Base-by-base conservation (phyloP, 2,329 filamentous ascomycete genomes). In the Epicoccum nigrum region DNA sequence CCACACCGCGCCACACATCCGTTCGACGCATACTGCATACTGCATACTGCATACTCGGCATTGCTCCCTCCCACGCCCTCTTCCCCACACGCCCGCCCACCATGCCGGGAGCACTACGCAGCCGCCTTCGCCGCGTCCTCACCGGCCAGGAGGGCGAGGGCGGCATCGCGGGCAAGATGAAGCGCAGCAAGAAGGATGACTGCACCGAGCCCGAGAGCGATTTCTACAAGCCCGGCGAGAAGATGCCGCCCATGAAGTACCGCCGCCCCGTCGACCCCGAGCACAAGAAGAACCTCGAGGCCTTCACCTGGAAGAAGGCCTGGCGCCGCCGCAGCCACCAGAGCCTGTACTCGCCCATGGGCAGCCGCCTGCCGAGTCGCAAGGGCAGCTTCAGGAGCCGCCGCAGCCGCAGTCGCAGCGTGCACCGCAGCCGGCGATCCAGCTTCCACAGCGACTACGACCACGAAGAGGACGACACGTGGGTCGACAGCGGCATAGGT, bases 241-340 rank as follows among this genome's bases (percentile, higher is more conserved):
- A 77, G 51, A 79, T 81, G 76, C 78, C 78, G 4, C 73, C 75
- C 17, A 67, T 77, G 15, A 81, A 81, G 57, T 81, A 81, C 63
- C 74, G 78, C 33, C 71, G 75, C 20, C 74, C 76, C 8, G 77
- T 79, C 33, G 74, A 74, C 51, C 78, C 79, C 33, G 75, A 78
- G 59, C 78, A 81, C 74, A 79, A 78, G 63, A 77, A 77, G 58
- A 71, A 74, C 38, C 71, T 81, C 30, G 78, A 80, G 58, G 62
- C 76, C 12, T 81, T 79, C 67, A 73, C 57, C 50, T 80, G 78
- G 60, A 68, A 69, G 17, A 75, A 74, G 15, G 76, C 78, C 17
- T 80, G 78, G 77, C 71, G 76, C 20, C 67, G 75, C 45, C 74
- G 71, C 58, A 78, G 75, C 58, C 72, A 74, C 43, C 68, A 74